A percentile compares a stretch with the other conserved stretches of the same genome.
These are phyloP conservation scores for Colletotrichum higginsianum DNA, from an alignment of 2,329 filamentous ascomycete genomes.

Conservation along the genomic window DNA sequence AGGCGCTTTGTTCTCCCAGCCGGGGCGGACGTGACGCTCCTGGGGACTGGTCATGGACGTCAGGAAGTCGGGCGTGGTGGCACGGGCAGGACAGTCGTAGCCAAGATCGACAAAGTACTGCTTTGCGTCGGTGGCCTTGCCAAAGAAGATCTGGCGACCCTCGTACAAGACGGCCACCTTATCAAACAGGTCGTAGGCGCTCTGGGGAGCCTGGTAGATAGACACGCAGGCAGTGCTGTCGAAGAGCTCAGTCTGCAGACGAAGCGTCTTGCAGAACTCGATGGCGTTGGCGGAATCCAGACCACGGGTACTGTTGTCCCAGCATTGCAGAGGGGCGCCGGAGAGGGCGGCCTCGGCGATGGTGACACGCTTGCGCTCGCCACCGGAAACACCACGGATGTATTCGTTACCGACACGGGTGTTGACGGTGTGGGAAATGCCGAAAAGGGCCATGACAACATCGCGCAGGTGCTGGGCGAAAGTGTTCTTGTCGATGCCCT, in stretches of 20 bases:
- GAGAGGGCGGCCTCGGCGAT: conserved; percentile 74
- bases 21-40: conserved; percentile 69
- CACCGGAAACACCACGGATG: conserved; percentile 81
- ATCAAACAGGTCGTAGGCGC: conserved; percentile 75
- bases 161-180: conserved; percentile 73
- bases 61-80: conserved; percentile 80
- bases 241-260: conserved; percentile 77
- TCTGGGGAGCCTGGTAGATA: conserved; percentile 80
- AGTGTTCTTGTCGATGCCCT: conserved; percentile 66
- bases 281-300: conserved; percentile 83
- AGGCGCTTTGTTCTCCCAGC: conserved; percentile 70
- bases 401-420: conserved; percentile 83
- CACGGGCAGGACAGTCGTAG: conserved; percentile 76
- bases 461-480: conserved; percentile 77
- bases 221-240: conserved; percentile 77
- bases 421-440: conserved; percentile 80
- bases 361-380: conserved; percentile 78
- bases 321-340: conserved; percentile 73
- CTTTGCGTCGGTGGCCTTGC: conserved; percentile 71
- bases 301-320: conserved; percentile 82
- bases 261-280: conserved; percentile 80
- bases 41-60: conserved; percentile 76
- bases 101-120: conserved; percentile 78
- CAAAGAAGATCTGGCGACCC: conserved; percentile 75
- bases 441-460: conserved; percentile 82